phyloP scores from a whole-genome alignment of 148 eudicot species.

The Fagopyrum tataricum region DNA sequence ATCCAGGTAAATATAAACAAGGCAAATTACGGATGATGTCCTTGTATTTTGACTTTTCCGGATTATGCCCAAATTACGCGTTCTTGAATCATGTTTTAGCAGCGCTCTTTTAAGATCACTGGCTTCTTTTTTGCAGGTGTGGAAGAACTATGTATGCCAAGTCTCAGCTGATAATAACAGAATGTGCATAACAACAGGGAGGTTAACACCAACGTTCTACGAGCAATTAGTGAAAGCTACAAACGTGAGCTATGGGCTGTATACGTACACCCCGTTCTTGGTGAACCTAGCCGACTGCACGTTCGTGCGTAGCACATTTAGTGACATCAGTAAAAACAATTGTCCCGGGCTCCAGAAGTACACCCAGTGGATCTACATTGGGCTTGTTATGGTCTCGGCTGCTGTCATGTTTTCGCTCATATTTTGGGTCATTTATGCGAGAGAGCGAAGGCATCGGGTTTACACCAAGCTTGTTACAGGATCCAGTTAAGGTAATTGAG shows the following conservation, averaged over 20 bases:
- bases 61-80: too few relatives aligned
- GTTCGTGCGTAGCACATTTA: conserved; percentile 60
- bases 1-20: conserved; percentile 25
- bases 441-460: conserved; percentile 67
- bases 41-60: too few relatives aligned
- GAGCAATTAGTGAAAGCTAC: conserved; percentile 45
- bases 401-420: conserved; percentile 73
- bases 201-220: conserved; percentile 57
- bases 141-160: conserved; percentile 37
- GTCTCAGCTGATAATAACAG: conserved; percentile 20
- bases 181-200: conserved; percentile 54
- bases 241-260: conserved; percentile 52
- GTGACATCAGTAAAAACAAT: conserved; percentile 29
- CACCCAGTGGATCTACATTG: conserved; percentile 56
- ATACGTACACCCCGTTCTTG: conserved; percentile 62
- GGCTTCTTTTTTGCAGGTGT: conserved; percentile 27
- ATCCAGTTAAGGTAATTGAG: not conserved
- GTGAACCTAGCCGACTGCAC: conserved; percentile 54
- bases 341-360: conserved; percentile 54
- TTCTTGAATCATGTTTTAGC: not conserved
- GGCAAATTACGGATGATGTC: too few relatives aligned
- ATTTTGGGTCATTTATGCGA: conserved; percentile 72
- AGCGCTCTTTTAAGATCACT: too few relatives aligned
- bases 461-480: conserved; percentile 34
- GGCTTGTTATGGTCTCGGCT: conserved; percentile 55